These are phyloP conservation scores for Canavalia ensiformis DNA, from an alignment of 306 rosid genomes.

Conservation along the genomic window DNA sequence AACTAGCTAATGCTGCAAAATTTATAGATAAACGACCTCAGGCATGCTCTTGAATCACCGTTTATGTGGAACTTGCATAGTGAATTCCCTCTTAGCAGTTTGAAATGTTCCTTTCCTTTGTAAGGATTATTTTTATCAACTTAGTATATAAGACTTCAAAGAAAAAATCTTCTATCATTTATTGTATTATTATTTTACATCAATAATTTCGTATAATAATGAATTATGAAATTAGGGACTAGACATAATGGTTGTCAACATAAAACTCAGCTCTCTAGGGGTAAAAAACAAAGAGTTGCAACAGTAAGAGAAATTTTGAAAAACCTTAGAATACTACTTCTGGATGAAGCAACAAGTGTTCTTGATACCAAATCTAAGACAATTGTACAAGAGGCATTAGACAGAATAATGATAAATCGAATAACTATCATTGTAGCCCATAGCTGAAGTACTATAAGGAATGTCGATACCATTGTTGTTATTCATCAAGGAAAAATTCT, in stretches of 20 bases:
- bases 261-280: conserved; percentile 76
- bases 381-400: conserved; percentile 71
- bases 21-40: conserved; percentile 51
- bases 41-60: conserved; percentile 21
- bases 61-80: neutral
- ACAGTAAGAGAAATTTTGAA: conserved; percentile 81
- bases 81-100: neutral
- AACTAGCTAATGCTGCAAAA: conserved; percentile 53
- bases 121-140: conserved; percentile 15
- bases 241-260: conserved; percentile 74
- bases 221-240: conserved; percentile 58
- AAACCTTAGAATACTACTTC: conserved; percentile 74
- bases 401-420: conserved; percentile 68
- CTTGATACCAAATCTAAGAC: conserved; percentile 78
- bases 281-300: conserved; percentile 73
- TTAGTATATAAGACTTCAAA: neutral
- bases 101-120: conserved; percentile 14
- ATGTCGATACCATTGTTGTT: conserved; percentile 70
- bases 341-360: conserved; percentile 71
- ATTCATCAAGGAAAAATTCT: conserved; percentile 67
- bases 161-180: neutral
- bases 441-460: conserved; percentile 71
- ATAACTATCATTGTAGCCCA: conserved; percentile 80
- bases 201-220: neutral
- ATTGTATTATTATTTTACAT: neutral